Evolutionary conservation across 2,329 filamentous ascomycete species (phyloP), one percentile per base, ranked within the genome.

Genomic region (Fusarium sp.): DNA sequence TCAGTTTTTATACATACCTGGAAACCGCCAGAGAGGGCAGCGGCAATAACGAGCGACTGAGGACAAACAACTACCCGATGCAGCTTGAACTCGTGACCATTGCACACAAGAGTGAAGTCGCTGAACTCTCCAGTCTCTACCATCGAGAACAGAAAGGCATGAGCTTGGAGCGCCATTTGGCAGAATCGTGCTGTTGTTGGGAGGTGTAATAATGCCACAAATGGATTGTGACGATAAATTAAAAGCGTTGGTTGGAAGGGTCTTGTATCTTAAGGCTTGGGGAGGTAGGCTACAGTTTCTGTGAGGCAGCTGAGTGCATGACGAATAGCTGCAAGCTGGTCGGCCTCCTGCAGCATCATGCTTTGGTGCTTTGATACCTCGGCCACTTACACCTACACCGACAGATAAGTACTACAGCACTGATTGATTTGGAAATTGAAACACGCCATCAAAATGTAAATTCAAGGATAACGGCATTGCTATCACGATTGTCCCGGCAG

Each of bases 61-160:
- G 59, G 55, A 20, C 55, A 62, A 0, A 60, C 55, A 2, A 62
- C 39, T 9, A 33, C 6, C 4, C 44, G 47, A n/a, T 62, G 59
- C 8, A 62, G 59, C 0, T 60, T 53, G 17, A 62, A 62, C 5
- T 60, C 25, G 3, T 19, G 10, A 0, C n/a, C 48, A 2, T 54
- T 9, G 13, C 55, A 62, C 2, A 27, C 1, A 4, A 60, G 20
- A 9, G 13, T 15, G 7, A 62, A 62, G 23, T 60, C 59, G 3
- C 47, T 62, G 35, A 6, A 60, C 0, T 44, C 6, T 1, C 48
- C 55, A 0, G 59, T 50, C 0, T 57, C 0, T 4, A 19, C 1
- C 13, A 58, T 35, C 2, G n/a, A 19, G 1, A 39, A 5, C 0
- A 44, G 37, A 19, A 57, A 15, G n/a, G 13, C 17, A 17, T 35